phyloP scores from a whole-genome alignment of 768 basidiomycete genomes.

The Tephrocybe sp. region DNA sequence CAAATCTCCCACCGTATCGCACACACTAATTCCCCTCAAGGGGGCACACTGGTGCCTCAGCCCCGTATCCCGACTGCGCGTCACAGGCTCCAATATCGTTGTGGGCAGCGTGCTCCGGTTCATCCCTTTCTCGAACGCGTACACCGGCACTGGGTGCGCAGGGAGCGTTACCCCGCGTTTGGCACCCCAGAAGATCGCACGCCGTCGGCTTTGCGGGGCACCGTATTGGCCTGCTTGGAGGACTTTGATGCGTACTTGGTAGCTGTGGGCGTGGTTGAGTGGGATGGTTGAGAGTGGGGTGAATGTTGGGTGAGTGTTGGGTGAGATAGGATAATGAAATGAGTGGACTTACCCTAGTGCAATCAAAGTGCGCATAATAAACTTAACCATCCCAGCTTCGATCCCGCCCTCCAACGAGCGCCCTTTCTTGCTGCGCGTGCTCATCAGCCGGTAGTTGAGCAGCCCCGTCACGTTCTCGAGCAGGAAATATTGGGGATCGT shows the following conservation, averaged over 20 bases:
- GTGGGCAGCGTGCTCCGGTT: slow-evolving; percentile 40
- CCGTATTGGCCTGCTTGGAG: slow-evolving; percentile 74
- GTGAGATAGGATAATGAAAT: not conserved
- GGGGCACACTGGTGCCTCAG: slow-evolving; percentile 57
- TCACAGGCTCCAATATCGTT: slow-evolving; percentile 37
- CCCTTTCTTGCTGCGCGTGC: slow-evolving; percentile 24
- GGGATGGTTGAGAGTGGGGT: not conserved
- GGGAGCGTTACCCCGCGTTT: slow-evolving; percentile 56
- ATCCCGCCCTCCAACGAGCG: slow-evolving; percentile 36
- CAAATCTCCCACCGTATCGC: slow-evolving; percentile 68
- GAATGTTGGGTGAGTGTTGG: no score
- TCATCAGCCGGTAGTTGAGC: slow-evolving; percentile 45
- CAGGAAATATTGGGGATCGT: slow-evolving; percentile 59
- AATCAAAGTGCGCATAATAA: slow-evolving; percentile 56
- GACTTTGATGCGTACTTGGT: slow-evolving; percentile 64
- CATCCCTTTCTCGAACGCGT: slow-evolving; percentile 38
- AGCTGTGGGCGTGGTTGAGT: no score
- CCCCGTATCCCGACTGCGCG: slow-evolving; percentile 38
- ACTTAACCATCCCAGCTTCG: slow-evolving; percentile 60
- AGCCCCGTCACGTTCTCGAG: slow-evolving; percentile 74
- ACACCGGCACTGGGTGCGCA: slow-evolving; percentile 61
- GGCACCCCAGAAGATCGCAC: slow-evolving; percentile 70
- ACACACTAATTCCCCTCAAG: slow-evolving; percentile 50
- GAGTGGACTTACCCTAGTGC: slow-evolving; percentile 55
- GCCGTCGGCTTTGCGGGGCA: slow-evolving; percentile 61